These are phyloP conservation scores for Amanita fuliginea DNA, from an alignment of 768 basidiomycete genomes.

Conservation along the genomic window DNA sequence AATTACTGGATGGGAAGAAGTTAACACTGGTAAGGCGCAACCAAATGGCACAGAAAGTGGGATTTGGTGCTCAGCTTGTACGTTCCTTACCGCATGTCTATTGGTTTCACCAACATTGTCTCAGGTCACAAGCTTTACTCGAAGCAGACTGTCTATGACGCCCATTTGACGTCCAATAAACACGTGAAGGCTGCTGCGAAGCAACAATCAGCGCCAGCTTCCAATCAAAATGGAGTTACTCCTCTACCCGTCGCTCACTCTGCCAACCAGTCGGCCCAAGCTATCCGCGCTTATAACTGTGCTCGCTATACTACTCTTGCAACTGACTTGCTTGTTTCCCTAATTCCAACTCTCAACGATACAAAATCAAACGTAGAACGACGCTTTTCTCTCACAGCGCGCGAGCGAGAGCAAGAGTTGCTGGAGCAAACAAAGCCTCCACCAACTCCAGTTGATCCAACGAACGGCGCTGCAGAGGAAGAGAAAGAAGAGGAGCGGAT, in stretches of 20 bases:
- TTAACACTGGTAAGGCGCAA: conserved; percentile 26
- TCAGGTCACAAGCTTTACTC: conserved; percentile 90
- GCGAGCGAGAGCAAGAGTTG: conserved; percentile 91
- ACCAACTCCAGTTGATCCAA: conserved; percentile 33
- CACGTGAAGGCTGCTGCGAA: conserved; percentile 86
- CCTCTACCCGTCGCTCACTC: conserved; percentile 15
- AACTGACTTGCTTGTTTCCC: conserved; percentile 51
- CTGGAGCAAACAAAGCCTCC: conserved; percentile 56
- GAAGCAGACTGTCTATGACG: conserved; percentile 96
- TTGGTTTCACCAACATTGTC: conserved; percentile 4
- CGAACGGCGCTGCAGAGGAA: conserved; percentile 40
- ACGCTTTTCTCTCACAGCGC: conserved; percentile 91
- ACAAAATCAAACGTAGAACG: conserved; percentile 96
- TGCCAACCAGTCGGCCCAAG: conserved; percentile 24
- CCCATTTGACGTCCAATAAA: conserved; percentile 91
- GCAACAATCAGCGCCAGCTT: conserved; percentile 35
- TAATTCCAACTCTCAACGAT: conserved; percentile 65
- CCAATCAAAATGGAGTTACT: conserved; percentile 48
- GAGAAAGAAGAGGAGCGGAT: conserved; percentile 95
- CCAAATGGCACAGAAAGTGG: conserved; percentile 40
- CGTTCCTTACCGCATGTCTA: conserved; percentile 21
- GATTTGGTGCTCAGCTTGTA: conserved; percentile 93
- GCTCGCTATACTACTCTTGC: conserved; percentile 66
- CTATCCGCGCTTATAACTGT: conserved; percentile 46
- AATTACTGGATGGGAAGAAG: conserved; percentile 69